Base-by-base conservation (phyloP, 129 eudicot species). In the Centaurea solstitialis region DNA sequence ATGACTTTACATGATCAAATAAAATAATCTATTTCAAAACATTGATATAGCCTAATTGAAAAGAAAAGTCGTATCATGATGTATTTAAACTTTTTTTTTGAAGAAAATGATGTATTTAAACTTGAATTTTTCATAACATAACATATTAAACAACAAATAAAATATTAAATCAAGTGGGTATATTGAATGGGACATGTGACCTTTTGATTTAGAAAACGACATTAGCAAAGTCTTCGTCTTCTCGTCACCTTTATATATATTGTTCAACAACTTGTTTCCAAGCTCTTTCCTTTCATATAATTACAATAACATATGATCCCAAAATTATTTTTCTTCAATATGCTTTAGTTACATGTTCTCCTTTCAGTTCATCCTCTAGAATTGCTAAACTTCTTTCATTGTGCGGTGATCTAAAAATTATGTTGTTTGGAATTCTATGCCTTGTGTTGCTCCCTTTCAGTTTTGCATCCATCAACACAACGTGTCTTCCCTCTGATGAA, bases 401-500 rank as follows among this genome's bases (percentile, higher is more conserved):
- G 21, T 7, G 7, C 0, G 68, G 68, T n/a, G 24, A 62, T 62
- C 5, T 3, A 62, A 8, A 9, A 9, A 64, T 2, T 12, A 64
- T 21, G 68, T 64, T 64, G 68, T 64, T 64, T 10, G 68, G 30
- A 64, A 20, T 64, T 64, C 68, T 64, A 20, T 64, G 30, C 15
- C 30, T 64, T 64, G 4, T 21, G 68, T 21, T 64, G 1, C 68
- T 64, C 13, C 68, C 28, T 10, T 64, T 20, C 21, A 12, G 68
- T 21, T 64, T 64, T 64, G 68, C 68, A 8, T 64, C 68, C 11
- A 64, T 64, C 6, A 64, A 64, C 5, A 64, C 68, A 21, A 64
- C 68, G 0, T 64, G 68, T 38, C 81, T 77, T 38, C 81, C 74
- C 33, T 13, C 22, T 41, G 18, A 23, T 23, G 81, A 77, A 77